Base-by-base conservation (phyloP, 106 monocot species). In the Allium fistulosum region DNA sequence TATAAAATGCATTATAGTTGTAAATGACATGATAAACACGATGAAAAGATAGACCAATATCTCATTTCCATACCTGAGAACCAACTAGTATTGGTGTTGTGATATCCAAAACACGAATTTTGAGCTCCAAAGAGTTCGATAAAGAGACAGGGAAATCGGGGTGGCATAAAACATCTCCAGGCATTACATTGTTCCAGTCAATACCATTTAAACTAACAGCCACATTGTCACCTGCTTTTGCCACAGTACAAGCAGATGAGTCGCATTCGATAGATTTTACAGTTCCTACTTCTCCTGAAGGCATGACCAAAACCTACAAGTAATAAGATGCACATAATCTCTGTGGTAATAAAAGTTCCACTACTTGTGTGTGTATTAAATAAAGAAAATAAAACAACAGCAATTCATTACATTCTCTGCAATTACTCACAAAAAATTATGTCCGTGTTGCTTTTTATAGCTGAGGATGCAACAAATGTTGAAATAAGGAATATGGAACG, bases 161-260 rank as follows among this genome's bases (percentile, higher is more conserved):
- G 72, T 97, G 89, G 49, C 97, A 97, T 49, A 97, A 57, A 11
- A 92, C 92, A n/a, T 82, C 80, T 17, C 97, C 97, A 46, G 89
- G 72, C 53, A 81, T 81, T 17, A 97, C 73, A 49, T 79, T 66
- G 59, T 72, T 73, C 26, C 46, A 60, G 17, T 92, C 84, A 57
- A 92, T 67, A 10, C 88, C 87, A 14, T 87, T 84, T 68, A 97
- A 75, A 67, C 72, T 66, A 37, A 97, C 63, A 51, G 78, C 78
- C 14, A 92, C 97, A 73, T 89, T 92, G 73, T 97, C 92, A 48
- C 97, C 97, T 28, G 97, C 97, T 79, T 82, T 82, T 52, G 87
- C 92, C 26, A 73, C 45, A 68, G 14, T 76, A 70, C 87, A 97
- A 15, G 67, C 8, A 63, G 28, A 53, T 1, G 92, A 84, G 69